Base-by-base conservation (phyloP, 1,284 basidiomycete genomes). In the Trametes pubescens region DNA sequence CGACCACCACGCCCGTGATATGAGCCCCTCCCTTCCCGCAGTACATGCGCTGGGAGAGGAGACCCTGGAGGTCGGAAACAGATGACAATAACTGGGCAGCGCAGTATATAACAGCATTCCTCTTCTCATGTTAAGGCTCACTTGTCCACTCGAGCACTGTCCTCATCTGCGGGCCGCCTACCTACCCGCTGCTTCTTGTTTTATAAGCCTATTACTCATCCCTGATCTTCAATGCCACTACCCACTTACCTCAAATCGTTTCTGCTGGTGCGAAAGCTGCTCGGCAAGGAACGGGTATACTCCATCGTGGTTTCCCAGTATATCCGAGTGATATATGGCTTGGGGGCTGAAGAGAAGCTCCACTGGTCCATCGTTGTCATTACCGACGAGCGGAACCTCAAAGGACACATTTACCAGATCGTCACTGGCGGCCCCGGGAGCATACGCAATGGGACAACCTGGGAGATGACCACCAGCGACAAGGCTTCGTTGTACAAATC, bases 301-400 rank as follows among this genome's bases (percentile, higher is more conserved):
- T 32, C 53, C 29, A 62, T 69, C n/a, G 47, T 56, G 37, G 51
- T 69, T 43, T 52, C 57, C 5, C 67, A 69, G 46, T 69, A 67
- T 53, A 47, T 67, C 51, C 43, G 65, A 7, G 55, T n/a, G 14
- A 51, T 38, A 22, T 67, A 46, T 43, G 51, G 59, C 10, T 59
- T 65, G 14, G 67, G 67, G 10, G 44, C 26, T 8, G 67, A 69
- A 34, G 59, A 69, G 29, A 10, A 69, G 14, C 60, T 67, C 9
- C 65, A 69, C 60, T 69, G 67, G 67, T 65, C 65, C 8, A 49
- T 69, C 43, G 35, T 67, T 16, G 35, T 67, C 34, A 16, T 66
- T 6, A 46, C 60, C n/a, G 40, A 49, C 14, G 57, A 22, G 22
- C 11, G n/a, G 5, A 35, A 40, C 34, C 18, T 44, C 29, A 16